Evolutionary conservation across 1,284 basidiomycete species (phyloP).

Genomic region (Inonotus obliquus): DNA sequence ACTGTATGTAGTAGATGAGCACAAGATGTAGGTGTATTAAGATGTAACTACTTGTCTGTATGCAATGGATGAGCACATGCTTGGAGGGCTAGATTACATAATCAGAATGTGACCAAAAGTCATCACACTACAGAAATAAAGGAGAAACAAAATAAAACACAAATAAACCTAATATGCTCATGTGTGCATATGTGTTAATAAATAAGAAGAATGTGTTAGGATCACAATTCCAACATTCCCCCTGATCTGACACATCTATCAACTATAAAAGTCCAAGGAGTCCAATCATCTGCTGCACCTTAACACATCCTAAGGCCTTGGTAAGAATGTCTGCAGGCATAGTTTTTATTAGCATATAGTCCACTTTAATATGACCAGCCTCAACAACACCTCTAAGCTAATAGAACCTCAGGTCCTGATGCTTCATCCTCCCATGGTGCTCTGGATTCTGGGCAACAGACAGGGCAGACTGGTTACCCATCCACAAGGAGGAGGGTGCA

Average conservation of each 20-base stretch:
- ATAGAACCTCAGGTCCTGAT: conserved; percentile 26
- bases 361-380: conserved; percentile 14
- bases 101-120: too few relatives aligned
- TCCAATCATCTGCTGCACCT: neutral
- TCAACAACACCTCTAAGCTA: conserved; percentile 25
- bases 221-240: neutral
- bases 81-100: too few relatives aligned
- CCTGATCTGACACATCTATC: neutral
- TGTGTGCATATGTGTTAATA: neutral
- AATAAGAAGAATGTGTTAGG: neutral
- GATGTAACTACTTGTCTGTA: too few relatives aligned
- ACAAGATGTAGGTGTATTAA: too few relatives aligned
- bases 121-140: too few relatives aligned
- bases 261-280: neutral
- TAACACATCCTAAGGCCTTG: conserved; percentile 17
- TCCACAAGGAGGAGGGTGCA: conserved; percentile 22
- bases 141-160: too few relatives aligned
- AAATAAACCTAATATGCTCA: too few relatives aligned
- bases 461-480: conserved; percentile 27
- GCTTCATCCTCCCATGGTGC: conserved; percentile 27
- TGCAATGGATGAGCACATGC: too few relatives aligned
- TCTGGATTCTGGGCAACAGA: conserved; percentile 25
- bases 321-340: conserved; percentile 24
- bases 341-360: conserved; percentile 14
- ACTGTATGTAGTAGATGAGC: too few relatives aligned